Evolutionary conservation across 2,329 filamentous ascomycete genomes (phyloP), one percentile per base, ranked within the genome.

Genomic region (Ophiostoma pallidulum): DNA sequence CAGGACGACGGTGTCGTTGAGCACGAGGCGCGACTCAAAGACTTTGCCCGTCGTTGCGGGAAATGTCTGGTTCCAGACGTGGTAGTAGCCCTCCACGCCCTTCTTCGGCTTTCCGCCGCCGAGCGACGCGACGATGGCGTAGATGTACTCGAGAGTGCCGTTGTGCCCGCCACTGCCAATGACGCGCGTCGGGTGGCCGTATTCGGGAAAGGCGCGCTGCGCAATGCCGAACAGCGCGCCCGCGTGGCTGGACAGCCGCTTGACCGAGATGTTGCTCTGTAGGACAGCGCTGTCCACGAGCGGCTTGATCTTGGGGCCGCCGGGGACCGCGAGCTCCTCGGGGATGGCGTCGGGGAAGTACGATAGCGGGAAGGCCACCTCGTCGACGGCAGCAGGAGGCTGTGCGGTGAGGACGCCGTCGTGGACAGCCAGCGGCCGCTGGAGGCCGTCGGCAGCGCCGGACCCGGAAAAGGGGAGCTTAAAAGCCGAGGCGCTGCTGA

Each of bases 101-200:
- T 19, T 29, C 18, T 19, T 16, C 33, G 43, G 45, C 22, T 50
- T 48, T 18, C 50, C 49, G 39, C 71, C 70, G 31, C 72, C 73
- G 1, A 82, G 66, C 43, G 67, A 60, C 26, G 70, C 66, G 45
- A 84, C 66, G 29, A 74, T 71, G 14, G 67, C 64, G 56, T 73
- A 71, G 55, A 86, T 74, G 61, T 83, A 86, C 43, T 77, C 67
- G 37, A 86, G 65, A 0, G 82, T 85, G 33, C 70, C 77, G n/a
- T 68, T 58, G 56, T 86, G 82, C 22, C 81, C 82, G 75, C 52
- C 47, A 53, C 79, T 83, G 26, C 82, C 82, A 54, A 86, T 85
- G 19, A 86, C 82, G 45, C 82, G 73, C 1, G 82, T 86, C 1
- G 82, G 82, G 56, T 82, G 82, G 51, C 75, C 75, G 58, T 79